Percentiles rank a stretch among this genome's conserved stretches.
These are phyloP conservation scores for Spatholobus suberectus DNA, from an alignment of 306 rosid genomes.

Conservation along the genomic window DNA sequence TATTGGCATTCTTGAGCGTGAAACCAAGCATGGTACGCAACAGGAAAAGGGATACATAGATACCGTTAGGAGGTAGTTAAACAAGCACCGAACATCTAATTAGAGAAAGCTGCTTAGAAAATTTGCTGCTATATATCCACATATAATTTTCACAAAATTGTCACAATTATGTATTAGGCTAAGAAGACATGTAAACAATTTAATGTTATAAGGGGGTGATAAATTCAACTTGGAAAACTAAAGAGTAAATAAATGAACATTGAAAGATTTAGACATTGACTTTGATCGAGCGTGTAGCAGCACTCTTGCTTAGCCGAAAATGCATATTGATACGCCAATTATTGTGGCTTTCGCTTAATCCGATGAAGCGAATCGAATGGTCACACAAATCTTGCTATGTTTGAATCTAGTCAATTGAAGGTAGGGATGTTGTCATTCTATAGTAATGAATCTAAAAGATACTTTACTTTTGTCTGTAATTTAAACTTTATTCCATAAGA, in stretches of 20 bases:
- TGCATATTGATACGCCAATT: conserved; percentile 38
- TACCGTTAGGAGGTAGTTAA: background rate
- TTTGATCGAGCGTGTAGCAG: conserved; percentile 23
- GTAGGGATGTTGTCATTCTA: conserved; percentile 22
- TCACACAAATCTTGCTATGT: conserved; percentile 27
- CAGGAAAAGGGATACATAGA: conserved; percentile 4
- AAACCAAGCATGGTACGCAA: conserved; percentile 26
- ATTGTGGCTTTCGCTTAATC: conserved; percentile 40
- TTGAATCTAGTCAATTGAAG: conserved; percentile 32
- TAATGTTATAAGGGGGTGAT: background rate
- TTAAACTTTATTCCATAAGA: conserved; percentile 27
- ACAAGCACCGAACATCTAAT: background rate
- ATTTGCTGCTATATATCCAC: background rate
- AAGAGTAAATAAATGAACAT: conserved; percentile 3
- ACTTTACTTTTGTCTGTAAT: conserved; percentile 42
- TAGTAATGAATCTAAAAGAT: conserved; percentile 47
- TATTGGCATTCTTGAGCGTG: conserved; percentile 27
- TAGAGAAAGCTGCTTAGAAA: background rate
- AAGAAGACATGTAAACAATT: background rate
- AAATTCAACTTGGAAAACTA: background rate
- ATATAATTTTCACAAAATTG: conserved; percentile 4
- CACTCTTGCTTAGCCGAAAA: conserved; percentile 31
- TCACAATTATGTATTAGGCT: background rate
- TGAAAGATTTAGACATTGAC: conserved; percentile 36
- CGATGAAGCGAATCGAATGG: conserved; percentile 31